A percentile compares a stretch with the other conserved stretches of the same genome.
phyloP scores from a whole-genome alignment of 2,329 filamentous ascomycete species.

The Verticillium nubilum region DNA sequence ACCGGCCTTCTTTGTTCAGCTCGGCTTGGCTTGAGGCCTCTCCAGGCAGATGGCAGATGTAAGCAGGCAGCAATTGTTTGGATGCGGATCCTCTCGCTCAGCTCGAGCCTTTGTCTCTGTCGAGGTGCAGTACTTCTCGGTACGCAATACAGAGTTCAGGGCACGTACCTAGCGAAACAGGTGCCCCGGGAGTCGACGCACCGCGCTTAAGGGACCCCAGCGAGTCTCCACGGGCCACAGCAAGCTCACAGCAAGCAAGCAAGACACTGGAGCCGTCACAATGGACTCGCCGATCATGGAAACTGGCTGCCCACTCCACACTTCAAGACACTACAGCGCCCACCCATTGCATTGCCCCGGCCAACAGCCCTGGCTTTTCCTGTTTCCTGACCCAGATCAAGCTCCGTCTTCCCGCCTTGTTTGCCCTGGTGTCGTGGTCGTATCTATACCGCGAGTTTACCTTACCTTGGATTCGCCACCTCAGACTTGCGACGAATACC shows the following conservation, averaged over 20 bases:
- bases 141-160: no score
- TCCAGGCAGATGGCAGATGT: not conserved
- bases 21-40: not conserved
- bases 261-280: not conserved
- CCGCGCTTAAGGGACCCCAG: no score
- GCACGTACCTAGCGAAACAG: no score
- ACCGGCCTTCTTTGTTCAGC: not conserved
- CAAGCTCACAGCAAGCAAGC: no score
- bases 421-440: not conserved
- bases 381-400: not conserved
- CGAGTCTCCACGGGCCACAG: no score
- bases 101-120: not conserved
- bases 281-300: not conserved
- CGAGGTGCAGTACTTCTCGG: no score
- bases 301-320: not conserved
- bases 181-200: no score
- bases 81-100: not conserved
- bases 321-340: not conserved
- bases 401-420: not conserved
- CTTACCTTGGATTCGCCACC: not conserved
- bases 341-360: not conserved
- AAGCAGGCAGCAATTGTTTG: not conserved
- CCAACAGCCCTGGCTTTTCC: not conserved
- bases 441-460: not conserved
- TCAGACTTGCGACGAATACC: not conserved